Conservation (phyloP, 2,329 filamentous ascomycete genomes). For the Sphaerulina vaccinii region DNA sequence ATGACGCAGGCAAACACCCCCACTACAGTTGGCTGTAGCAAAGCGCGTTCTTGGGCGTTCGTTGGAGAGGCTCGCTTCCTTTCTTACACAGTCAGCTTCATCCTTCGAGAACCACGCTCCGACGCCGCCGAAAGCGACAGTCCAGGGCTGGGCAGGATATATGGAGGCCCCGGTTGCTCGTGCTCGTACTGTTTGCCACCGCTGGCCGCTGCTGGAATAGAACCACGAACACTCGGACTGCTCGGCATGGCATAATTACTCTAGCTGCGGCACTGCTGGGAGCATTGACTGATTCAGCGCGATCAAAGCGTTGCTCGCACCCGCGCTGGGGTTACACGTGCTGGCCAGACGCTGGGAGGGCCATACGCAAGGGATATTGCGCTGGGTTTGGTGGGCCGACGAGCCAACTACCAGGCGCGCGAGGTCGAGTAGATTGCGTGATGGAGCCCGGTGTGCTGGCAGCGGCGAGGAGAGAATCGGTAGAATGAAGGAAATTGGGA, state of each 20-base stretch:
- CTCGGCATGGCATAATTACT: neutral
- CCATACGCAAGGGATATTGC: conserved; percentile 18
- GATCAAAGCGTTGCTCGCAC: conserved; percentile 13
- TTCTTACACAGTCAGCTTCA: neutral
- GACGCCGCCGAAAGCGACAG: neutral
- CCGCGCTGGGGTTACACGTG: conserved; percentile 22
- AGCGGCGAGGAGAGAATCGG: conserved; percentile 11
- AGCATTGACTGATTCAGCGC: neutral
- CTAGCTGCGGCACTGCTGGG: conserved; percentile 5
- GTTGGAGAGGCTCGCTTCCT: neutral
- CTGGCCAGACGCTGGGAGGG: conserved; percentile 15
- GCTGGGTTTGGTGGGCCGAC: conserved; percentile 8
- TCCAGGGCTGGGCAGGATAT: neutral
- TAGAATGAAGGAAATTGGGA: conserved; percentile 17
- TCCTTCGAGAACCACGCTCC: conserved; percentile 1
- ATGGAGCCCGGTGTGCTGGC: conserved; percentile 15
- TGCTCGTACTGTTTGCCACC: neutral
- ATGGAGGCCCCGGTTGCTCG: neutral
- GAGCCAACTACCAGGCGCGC: conserved; percentile 20
- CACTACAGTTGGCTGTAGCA: neutral
- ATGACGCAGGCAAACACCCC: conserved; percentile 6
- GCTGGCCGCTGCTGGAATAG: neutral
- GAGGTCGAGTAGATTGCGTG: conserved; percentile 17
- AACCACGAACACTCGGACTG: neutral
- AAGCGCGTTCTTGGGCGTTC: no score